Conservation (phyloP, 2,329 filamentous ascomycete genomes). For the Leptographium lundbergii region DNA sequence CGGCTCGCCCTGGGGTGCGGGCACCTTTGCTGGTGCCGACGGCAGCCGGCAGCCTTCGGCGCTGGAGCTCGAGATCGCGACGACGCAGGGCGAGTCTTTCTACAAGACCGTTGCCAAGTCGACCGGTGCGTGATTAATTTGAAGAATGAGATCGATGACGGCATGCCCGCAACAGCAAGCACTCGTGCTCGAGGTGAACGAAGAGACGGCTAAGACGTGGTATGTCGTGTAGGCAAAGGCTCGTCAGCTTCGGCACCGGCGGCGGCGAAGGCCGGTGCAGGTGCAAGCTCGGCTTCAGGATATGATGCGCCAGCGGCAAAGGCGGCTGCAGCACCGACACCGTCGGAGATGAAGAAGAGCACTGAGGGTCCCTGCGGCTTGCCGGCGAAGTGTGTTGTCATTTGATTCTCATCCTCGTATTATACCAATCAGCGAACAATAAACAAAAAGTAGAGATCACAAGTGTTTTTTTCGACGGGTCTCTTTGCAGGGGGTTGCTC, state of each 20-base stretch:
- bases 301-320: background rate
- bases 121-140: constrained; percentile 60
- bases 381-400: constrained; percentile 1
- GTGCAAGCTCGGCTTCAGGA: background rate
- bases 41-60: constrained; percentile 70
- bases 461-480: too few species aligned
- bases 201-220: background rate
- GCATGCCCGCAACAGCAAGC: background rate
- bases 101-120: constrained; percentile 62
- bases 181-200: background rate
- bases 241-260: background rate
- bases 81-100: constrained; percentile 74
- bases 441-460: background rate
- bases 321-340: background rate
- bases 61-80: constrained; percentile 68
- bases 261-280: background rate
- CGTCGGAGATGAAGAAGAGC: background rate
- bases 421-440: background rate
- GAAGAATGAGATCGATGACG: background rate
- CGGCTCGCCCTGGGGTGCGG: constrained; percentile 84
- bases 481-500: constrained; percentile 11
- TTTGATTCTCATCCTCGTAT: background rate
- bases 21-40: constrained; percentile 69
- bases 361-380: background rate
- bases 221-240: background rate